Evolutionary conservation across 202 grass and related monocot genomes (phyloP), one percentile per base, ranked within the genome.

Genomic region (Schoenoplectus tabernaemontani): DNA sequence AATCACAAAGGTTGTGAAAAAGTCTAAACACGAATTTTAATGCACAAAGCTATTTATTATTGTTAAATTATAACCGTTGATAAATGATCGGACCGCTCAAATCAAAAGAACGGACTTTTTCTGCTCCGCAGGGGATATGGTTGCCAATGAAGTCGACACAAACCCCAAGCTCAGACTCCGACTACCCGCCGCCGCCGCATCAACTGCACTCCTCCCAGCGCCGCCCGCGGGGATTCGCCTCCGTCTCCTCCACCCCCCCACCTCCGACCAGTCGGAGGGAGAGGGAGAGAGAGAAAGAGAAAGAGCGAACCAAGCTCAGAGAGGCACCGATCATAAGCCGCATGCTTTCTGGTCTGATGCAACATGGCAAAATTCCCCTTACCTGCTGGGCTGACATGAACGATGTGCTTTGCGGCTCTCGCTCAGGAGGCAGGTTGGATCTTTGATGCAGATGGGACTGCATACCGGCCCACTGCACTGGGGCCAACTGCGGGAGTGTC

Each of bases 301-400:
- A 93, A 82, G 93, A 96, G 86, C 76, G 94, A 54, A 97, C 94
- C 36, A 97, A 97, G 87, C 85, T 97, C 26, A 63, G 94, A 83
- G 84, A 84, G 94, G 68, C 91, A 97, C 61, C 81, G 94, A 97
- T 97, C 86, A 97, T 91, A 2, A 92, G 91, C 82, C 89, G 91
- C 57, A 97, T 97, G 89, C 94, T 97, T 17, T 77, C 94, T 19
- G 94, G 94, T 23, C 91, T 97, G 32, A 87, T 91, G 13, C 94
- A 94, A 82, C 87, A 97, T 65, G 94, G 94, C 19, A n/a, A 93
- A 90, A 84, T 94, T 97, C 75, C 87, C 80, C 23, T 92, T 97
- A 62, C 94, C 91, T 24, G 91, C 89, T 87, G 94, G 80, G 91
- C 91, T 20, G 94, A 97, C 84, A 97, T 97, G 89, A 97, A 97